Conservation (phyloP, 495 filamentous ascomycete species). For the Aspergillus diversus region DNA sequence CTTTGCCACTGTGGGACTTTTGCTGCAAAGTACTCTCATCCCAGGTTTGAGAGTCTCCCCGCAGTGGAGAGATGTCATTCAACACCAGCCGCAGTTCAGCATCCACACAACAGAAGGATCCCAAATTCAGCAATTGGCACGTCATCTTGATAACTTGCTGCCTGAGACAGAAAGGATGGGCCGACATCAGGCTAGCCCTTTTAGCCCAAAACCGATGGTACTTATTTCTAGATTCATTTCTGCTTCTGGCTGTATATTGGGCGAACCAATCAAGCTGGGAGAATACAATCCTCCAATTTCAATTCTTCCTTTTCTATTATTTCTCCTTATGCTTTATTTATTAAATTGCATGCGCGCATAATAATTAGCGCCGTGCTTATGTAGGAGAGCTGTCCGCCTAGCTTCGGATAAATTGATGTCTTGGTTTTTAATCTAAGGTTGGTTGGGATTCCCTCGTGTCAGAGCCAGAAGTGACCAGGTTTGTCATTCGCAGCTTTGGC, state of each 20-base stretch:
- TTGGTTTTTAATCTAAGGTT: conserved; percentile 8
- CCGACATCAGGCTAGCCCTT: not conserved
- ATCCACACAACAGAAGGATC: not conserved
- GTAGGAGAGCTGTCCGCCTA: not conserved
- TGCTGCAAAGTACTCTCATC: not conserved
- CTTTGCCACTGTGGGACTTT: not conserved
- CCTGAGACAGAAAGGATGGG: not conserved
- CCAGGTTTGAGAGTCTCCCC: not conserved
- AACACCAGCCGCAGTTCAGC: not conserved
- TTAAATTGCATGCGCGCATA: not conserved
- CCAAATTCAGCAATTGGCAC: not conserved
- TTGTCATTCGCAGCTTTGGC: conserved; percentile 10
- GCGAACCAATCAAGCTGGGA: not conserved
- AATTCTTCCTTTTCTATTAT: not conserved
- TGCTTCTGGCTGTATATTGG: not conserved
- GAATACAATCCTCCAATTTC: not conserved
- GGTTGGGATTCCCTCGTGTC: conserved; percentile 14
- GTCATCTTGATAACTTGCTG: not conserved
- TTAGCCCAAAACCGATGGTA: not conserved
- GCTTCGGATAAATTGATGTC: conserved; percentile 7
- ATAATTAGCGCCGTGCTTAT: not conserved
- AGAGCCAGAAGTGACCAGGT: conserved; percentile 9
- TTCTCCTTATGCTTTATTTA: conserved; percentile 1
- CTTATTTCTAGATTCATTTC: not conserved
- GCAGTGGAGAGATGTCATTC: not conserved